These are phyloP conservation scores for Suhomyces prunicola DNA, from an alignment of 805 yeast genomes.

Conservation along the genomic window DNA sequence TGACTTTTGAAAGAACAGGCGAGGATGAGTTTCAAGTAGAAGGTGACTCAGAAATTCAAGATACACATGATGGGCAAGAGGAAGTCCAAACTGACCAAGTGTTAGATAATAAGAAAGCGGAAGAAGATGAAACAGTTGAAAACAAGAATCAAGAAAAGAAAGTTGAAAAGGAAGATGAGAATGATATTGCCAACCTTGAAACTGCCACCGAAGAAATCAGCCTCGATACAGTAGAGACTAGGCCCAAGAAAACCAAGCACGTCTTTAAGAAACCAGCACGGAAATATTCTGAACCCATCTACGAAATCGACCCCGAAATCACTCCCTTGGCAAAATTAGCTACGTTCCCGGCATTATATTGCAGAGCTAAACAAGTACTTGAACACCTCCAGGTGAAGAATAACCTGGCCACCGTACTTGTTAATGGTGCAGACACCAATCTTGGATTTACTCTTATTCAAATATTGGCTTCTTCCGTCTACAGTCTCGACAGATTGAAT, in stretches of 20 bases:
- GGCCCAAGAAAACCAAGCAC: background rate
- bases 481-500: slow-evolving; percentile 23
- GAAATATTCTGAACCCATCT: background rate
- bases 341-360: slow-evolving; percentile 31
- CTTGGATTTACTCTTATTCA: slow-evolving; percentile 37
- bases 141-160: background rate
- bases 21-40: slow-evolving; percentile 10
- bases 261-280: background rate
- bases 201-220: background rate
- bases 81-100: background rate
- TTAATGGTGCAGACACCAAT: slow-evolving; percentile 43
- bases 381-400: slow-evolving; percentile 18
- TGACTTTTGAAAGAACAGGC: slow-evolving; percentile 7
- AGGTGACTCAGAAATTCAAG: slow-evolving; percentile 1
- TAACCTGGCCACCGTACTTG: slow-evolving; percentile 27
- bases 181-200: background rate
- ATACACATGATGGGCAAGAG: background rate
- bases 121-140: slow-evolving; percentile 1
- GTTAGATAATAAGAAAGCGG: background rate
- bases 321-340: slow-evolving; percentile 33
- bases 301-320: slow-evolving; percentile 13
- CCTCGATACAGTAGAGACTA: background rate
- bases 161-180: background rate
- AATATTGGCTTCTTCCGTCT: slow-evolving; percentile 26
- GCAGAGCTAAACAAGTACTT: slow-evolving; percentile 37